These are phyloP conservation scores for Lophiostoma macrostomum DNA, from an alignment of 495 filamentous ascomycete species.

Conservation along the genomic window DNA sequence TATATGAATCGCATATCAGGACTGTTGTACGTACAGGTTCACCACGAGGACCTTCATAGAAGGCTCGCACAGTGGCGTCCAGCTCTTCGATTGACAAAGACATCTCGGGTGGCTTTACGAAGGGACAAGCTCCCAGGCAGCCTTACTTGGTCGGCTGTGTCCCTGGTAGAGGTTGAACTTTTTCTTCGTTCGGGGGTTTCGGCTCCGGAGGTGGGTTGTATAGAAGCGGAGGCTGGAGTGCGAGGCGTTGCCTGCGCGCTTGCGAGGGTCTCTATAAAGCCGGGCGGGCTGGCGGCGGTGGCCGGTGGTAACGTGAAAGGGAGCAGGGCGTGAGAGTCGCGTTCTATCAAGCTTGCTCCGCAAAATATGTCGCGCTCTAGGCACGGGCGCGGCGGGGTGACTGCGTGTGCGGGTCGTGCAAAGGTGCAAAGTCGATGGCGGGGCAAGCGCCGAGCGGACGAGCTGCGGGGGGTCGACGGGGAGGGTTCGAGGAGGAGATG, in stretches of 20 bases:
- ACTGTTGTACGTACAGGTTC: slow-evolving; percentile 63
- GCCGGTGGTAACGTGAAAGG: background rate
- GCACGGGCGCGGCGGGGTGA: too few relatives aligned
- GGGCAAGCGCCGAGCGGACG: slow-evolving; percentile 6
- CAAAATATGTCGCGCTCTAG: too few relatives aligned
- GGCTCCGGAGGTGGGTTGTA: too few relatives aligned
- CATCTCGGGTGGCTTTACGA: slow-evolving; percentile 44
- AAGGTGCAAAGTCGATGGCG: slow-evolving; percentile 23
- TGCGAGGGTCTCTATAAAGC: background rate
- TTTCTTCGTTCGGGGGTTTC: background rate
- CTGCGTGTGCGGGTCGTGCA: slow-evolving; percentile 5
- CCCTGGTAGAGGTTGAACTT: background rate
- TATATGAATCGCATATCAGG: background rate
- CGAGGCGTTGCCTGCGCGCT: background rate
- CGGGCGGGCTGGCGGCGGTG: background rate
- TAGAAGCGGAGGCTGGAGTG: too few relatives aligned
- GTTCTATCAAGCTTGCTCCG: too few relatives aligned
- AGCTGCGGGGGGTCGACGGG: too few relatives aligned
- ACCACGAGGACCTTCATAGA: slow-evolving; percentile 94
- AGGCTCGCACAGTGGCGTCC: slow-evolving; percentile 91
- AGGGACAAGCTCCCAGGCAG: slow-evolving; percentile 26
- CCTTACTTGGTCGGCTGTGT: slow-evolving; percentile 8
- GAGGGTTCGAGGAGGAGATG: too few relatives aligned
- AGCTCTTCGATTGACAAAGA: slow-evolving; percentile 81
- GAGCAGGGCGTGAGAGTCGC: too few relatives aligned